Percentiles rank a stretch among this genome's conserved stretches.
Conservation (phyloP, 2,329 filamentous ascomycete genomes). For the Sporothrix luriei region DNA sequence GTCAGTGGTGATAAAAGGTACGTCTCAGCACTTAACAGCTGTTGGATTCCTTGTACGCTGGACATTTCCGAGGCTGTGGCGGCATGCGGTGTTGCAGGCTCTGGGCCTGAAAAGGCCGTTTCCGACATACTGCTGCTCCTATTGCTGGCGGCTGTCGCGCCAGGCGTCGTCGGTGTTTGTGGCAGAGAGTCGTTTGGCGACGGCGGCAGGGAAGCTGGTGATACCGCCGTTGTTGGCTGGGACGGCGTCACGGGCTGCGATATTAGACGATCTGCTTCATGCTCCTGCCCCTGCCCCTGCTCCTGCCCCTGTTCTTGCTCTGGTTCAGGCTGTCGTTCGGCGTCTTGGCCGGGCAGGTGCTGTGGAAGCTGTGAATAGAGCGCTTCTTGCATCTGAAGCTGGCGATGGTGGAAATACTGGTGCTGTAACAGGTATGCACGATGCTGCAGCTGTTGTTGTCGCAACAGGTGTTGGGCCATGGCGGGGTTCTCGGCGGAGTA, state of each 20-base stretch:
- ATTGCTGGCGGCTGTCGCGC: background rate
- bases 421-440: background rate
- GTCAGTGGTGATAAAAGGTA: background rate
- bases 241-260: background rate
- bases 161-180: background rate
- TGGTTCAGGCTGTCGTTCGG: background rate
- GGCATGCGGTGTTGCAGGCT: background rate
- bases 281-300: background rate
- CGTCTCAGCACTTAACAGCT: background rate
- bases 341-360: background rate
- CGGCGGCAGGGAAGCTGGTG: background rate
- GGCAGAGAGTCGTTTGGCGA: background rate
- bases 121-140: background rate
- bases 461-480: too few species aligned
- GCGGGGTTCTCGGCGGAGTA: background rate
- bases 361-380: background rate
- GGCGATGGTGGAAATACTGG: background rate
- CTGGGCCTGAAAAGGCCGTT: background rate
- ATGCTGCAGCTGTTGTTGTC: too few species aligned
- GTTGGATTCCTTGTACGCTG: background rate
- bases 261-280: background rate
- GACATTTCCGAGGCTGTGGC: background rate
- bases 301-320: background rate
- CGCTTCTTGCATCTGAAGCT: background rate
- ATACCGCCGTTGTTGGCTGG: background rate